phyloP scores from a whole-genome alignment of 2,329 filamentous ascomycete species.

The Acrocalymma vagum region DNA sequence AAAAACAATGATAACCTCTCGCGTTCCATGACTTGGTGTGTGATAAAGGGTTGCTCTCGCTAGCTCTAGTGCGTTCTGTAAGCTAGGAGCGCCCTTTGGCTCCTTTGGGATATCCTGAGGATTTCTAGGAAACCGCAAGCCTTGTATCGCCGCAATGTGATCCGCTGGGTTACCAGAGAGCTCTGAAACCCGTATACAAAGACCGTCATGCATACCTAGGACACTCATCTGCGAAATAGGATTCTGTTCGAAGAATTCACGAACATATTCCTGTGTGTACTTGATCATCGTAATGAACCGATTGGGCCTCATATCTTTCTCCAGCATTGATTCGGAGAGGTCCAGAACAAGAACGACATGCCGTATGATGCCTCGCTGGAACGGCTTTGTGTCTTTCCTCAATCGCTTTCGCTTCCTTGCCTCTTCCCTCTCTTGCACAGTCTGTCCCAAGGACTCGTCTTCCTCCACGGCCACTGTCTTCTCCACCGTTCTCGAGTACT shows the following conservation, averaged over 20 bases:
- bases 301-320: slow-evolving; percentile 92
- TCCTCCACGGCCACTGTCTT: slow-evolving; percentile 65
- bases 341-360: slow-evolving; percentile 92
- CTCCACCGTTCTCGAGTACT: slow-evolving; percentile 59
- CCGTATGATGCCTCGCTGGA: slow-evolving; percentile 97
- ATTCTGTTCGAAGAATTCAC: slow-evolving; percentile 98
- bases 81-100: slow-evolving; percentile 59
- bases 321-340: slow-evolving; percentile 90
- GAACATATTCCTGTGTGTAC: slow-evolving; percentile 86
- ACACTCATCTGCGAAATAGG: slow-evolving; percentile 96
- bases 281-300: slow-evolving; percentile 83
- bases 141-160: slow-evolving; percentile 80
- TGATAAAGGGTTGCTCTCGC: slow-evolving; percentile 91
- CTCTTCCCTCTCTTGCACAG: slow-evolving; percentile 77
- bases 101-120: slow-evolving; percentile 72
- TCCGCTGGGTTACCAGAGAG: slow-evolving; percentile 91
- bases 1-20: slow-evolving; percentile 91
- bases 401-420: slow-evolving; percentile 82
- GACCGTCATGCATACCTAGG: slow-evolving; percentile 90
- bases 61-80: slow-evolving; percentile 98
- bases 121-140: slow-evolving; percentile 69
- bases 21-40: slow-evolving; percentile 89
- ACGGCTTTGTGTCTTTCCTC: slow-evolving; percentile 89
- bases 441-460: slow-evolving; percentile 77
- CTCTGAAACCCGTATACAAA: slow-evolving; percentile 85